Percentiles rank a stretch among this genome's conserved stretches.
Evolutionary conservation across 768 basidiomycete species (phyloP).

Genomic region (Kwoniella heveanensis): DNA sequence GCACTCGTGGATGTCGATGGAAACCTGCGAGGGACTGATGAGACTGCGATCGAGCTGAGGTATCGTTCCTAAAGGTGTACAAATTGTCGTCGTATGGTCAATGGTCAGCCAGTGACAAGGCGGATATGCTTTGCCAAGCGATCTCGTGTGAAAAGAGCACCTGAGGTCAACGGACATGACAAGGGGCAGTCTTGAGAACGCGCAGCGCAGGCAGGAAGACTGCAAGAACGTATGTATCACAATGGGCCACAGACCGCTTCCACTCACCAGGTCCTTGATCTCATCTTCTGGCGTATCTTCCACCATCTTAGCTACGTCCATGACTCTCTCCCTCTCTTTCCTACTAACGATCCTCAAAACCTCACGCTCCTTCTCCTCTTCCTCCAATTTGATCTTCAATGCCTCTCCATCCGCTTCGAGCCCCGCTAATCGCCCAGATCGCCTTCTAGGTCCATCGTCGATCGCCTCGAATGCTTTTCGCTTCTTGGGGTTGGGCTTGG

Average conservation of each 20-base stretch:
- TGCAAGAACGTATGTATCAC: too few relatives aligned
- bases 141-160: too few relatives aligned
- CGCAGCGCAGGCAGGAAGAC: too few relatives aligned
- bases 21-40: conserved; percentile 16
- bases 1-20: conserved; percentile 16
- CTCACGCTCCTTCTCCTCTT: conserved; percentile 46
- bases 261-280: conserved; percentile 27
- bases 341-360: conserved; percentile 38
- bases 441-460: conserved; percentile 40
- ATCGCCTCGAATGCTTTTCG: conserved; percentile 23
- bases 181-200: too few relatives aligned
- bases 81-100: too few relatives aligned
- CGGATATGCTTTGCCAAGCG: too few relatives aligned
- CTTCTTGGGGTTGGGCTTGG: conserved; percentile 25
- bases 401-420: conserved; percentile 46
- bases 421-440: conserved; percentile 45
- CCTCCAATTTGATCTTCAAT: conserved; percentile 30
- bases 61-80: conserved; percentile 24
- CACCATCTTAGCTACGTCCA: conserved; percentile 40
- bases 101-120: too few relatives aligned
- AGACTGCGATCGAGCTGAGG: conserved; percentile 20
- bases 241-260: too few relatives aligned
- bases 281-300: conserved; percentile 35
- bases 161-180: neutral
- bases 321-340: conserved; percentile 40